A percentile compares a stretch with the other conserved stretches of the same genome.
These are phyloP conservation scores for Keqinozyma sinolaborantium DNA, from an alignment of 1,139 yeast species.

Conservation along the genomic window DNA sequence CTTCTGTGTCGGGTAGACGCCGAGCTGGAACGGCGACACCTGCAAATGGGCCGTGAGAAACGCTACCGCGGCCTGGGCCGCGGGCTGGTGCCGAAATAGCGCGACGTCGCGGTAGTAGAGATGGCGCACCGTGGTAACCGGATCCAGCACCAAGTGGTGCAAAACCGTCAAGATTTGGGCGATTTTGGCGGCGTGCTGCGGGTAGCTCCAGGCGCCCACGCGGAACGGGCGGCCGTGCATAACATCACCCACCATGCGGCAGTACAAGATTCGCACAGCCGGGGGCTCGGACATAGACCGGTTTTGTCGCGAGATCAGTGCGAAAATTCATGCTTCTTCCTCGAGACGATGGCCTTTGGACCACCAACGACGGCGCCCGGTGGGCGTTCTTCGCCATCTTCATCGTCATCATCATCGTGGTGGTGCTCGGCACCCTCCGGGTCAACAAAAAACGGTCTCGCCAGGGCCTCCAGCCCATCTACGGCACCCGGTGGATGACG, in stretches of 20 bases:
- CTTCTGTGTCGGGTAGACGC: constrained; percentile 58
- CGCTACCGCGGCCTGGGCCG: constrained; percentile 41
- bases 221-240: too few relatives aligned
- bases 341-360: constrained; percentile 17
- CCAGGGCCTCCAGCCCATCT: constrained; percentile 65
- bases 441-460: constrained; percentile 58
- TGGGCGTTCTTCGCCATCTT: constrained; percentile 60
- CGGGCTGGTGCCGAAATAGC: constrained; percentile 45
- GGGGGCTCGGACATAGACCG: too few relatives aligned
- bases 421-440: constrained; percentile 50
- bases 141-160: too few relatives aligned
- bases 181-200: too few relatives aligned
- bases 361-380: constrained; percentile 36
- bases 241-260: too few relatives aligned
- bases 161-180: too few relatives aligned
- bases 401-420: constrained; percentile 43
- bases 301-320: too few relatives aligned
- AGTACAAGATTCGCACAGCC: too few relatives aligned
- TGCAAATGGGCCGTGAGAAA: constrained; percentile 22
- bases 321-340: constrained; percentile 1
- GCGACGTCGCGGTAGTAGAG: constrained; percentile 62
- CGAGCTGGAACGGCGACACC: constrained; percentile 26
- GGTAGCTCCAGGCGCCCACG: too few relatives aligned
- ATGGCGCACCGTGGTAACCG: constrained; percentile 59
- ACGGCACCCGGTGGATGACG: constrained; percentile 88